Conservation (phyloP, 1,139 yeast genomes). For the Taphrina flavorubra region DNA sequence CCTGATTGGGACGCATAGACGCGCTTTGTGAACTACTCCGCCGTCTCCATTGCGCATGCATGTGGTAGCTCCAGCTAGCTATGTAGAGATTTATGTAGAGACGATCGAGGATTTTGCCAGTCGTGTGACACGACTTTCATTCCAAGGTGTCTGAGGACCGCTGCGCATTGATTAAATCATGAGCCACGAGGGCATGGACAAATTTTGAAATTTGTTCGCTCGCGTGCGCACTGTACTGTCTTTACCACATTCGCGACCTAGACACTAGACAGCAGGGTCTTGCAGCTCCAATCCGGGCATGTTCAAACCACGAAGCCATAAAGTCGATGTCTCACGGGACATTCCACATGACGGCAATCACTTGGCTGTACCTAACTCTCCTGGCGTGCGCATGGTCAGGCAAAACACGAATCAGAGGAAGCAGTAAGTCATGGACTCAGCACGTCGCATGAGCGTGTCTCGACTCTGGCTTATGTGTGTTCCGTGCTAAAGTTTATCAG, state of each 20-base stretch:
- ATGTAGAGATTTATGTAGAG: too few species aligned
- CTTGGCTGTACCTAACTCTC: too few species aligned
- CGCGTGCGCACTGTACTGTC: not conserved
- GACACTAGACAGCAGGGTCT: too few species aligned
- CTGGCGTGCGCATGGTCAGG: constrained; percentile 5
- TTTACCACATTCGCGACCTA: not conserved
- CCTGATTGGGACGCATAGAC: constrained; percentile 3
- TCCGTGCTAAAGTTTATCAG: not conserved
- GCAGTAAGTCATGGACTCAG: constrained; percentile 14
- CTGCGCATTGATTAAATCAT: too few species aligned
- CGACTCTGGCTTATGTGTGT: not conserved
- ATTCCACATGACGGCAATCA: too few species aligned
- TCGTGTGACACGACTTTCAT: too few species aligned
- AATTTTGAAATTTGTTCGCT: too few species aligned
- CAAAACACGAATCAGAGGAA: constrained; percentile 29
- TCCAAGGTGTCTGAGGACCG: too few species aligned
- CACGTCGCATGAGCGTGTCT: not conserved
- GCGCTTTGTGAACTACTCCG: not conserved
- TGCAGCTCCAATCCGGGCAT: not conserved
- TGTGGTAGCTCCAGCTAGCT: too few species aligned
- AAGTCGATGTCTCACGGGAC: not conserved
- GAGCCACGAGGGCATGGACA: not conserved
- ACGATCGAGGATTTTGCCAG: too few species aligned
- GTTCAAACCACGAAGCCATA: not conserved
- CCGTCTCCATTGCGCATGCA: not conserved